phyloP scores from a whole-genome alignment of 1,284 basidiomycete species.

The Pseudozyma pruni region DNA sequence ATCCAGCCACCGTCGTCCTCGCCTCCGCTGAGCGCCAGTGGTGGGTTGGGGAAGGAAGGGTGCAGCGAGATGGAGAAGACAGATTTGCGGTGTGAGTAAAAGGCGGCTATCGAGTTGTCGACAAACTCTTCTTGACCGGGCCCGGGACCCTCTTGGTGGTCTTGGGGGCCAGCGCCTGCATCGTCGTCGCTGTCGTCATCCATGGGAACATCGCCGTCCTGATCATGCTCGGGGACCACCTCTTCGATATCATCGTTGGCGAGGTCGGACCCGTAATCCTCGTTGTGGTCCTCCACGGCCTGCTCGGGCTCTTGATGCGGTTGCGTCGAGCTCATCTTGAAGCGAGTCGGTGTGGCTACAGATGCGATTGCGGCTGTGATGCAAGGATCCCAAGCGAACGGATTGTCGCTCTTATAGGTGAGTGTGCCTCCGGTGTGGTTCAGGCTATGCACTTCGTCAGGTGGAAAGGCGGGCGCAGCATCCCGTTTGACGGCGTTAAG shows the following conservation, averaged over 20 bases:
- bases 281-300: slow-evolving; percentile 35
- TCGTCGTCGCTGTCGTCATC: slow-evolving; percentile 48
- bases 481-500: background rate
- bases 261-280: slow-evolving; percentile 45
- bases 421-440: too few species aligned
- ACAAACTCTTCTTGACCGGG: slow-evolving; percentile 49
- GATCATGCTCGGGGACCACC: slow-evolving; percentile 48
- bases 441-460: too few species aligned
- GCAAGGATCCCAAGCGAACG: too few species aligned
- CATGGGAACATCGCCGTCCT: slow-evolving; percentile 47
- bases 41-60: slow-evolving; percentile 76
- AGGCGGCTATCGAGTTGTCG: slow-evolving; percentile 66
- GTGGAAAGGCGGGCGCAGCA: background rate
- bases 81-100: slow-evolving; percentile 69
- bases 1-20: slow-evolving; percentile 95
- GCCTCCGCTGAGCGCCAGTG: slow-evolving; percentile 88
- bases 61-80: slow-evolving; percentile 88
- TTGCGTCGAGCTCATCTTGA: slow-evolving; percentile 32
- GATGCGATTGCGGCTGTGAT: too few species aligned
- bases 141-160: slow-evolving; percentile 25
- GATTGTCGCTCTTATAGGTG: too few species aligned
- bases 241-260: slow-evolving; percentile 45
- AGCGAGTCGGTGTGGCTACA: background rate
- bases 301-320: slow-evolving; percentile 19
- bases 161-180: background rate